Percentiles rank a stretch among this genome's conserved stretches.
Conservation (phyloP, 805 yeast genomes). For the Saccharomycopsis capsularis region DNA sequence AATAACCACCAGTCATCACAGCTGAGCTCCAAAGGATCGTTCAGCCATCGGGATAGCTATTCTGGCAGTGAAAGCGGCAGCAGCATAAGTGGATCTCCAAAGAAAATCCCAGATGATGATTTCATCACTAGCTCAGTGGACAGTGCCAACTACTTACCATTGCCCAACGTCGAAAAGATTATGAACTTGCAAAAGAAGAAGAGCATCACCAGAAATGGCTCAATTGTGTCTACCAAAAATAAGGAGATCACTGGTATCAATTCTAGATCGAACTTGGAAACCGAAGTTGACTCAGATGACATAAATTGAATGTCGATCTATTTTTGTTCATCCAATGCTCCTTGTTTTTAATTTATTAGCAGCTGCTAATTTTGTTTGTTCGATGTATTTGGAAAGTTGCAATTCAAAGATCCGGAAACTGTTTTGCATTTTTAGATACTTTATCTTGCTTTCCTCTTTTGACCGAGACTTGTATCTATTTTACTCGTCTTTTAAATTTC, state of each 20-base stretch:
- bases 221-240: constrained; percentile 19
- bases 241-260: constrained; percentile 20
- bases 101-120: constrained; percentile 20
- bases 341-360: too few species aligned
- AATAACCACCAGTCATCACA: not conserved
- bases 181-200: constrained; percentile 20
- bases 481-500: too few species aligned
- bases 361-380: too few species aligned
- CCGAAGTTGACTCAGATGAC: constrained; percentile 18
- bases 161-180: constrained; percentile 21
- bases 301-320: too few species aligned
- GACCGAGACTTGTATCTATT: too few species aligned
- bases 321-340: too few species aligned
- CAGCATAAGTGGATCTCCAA: constrained; percentile 14
- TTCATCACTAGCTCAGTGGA: constrained; percentile 18
- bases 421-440: too few species aligned
- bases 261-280: constrained; percentile 19
- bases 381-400: too few species aligned
- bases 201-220: constrained; percentile 20
- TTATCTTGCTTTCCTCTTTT: too few species aligned
- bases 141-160: constrained; percentile 14
- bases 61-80: constrained; percentile 18
- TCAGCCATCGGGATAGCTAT: not conserved
- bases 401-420: too few species aligned
- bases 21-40: not conserved